Evolutionary conservation across 768 basidiomycete genomes (phyloP).

Genomic region (Pisolithus microcarpus): DNA sequence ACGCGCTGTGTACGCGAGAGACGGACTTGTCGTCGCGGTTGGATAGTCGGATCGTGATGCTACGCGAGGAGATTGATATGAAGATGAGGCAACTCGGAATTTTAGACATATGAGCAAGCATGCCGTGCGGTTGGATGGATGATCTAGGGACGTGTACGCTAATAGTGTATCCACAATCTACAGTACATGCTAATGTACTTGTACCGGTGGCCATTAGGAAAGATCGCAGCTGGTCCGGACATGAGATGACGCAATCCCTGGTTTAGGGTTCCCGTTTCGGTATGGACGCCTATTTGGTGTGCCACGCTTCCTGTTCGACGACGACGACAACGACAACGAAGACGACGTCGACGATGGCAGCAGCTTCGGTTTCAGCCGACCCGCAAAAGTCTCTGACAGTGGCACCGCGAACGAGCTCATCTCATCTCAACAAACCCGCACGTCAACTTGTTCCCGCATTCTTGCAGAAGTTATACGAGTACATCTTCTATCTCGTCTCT

Average conservation of each 20-base stretch:
- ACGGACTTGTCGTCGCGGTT: constrained; percentile 60
- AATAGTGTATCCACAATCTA: background rate
- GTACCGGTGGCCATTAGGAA: too few species aligned
- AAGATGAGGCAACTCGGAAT: constrained; percentile 38
- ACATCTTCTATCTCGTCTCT: constrained; percentile 24
- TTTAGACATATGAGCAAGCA: too few species aligned
- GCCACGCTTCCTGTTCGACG: constrained; percentile 5
- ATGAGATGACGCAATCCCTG: constrained; percentile 3
- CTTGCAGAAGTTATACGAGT: constrained; percentile 91
- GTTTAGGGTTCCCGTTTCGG: constrained; percentile 8
- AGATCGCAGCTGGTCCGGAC: background rate
- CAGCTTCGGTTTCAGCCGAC: constrained; percentile 40
- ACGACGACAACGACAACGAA: constrained; percentile 4
- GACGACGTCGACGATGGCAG: constrained; percentile 6
- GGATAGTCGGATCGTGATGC: constrained; percentile 63
- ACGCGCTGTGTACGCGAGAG: constrained; percentile 40
- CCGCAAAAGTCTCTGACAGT: constrained; percentile 54
- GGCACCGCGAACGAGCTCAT: constrained; percentile 31
- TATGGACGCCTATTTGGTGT: constrained; percentile 12
- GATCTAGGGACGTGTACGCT: too few species aligned
- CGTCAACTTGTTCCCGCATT: constrained; percentile 68
- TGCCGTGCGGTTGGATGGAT: too few species aligned
- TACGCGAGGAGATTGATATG: constrained; percentile 58
- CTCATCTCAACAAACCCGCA: constrained; percentile 40
- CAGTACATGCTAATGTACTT: too few species aligned